A percentile compares a stretch with the other conserved stretches of the same genome.
Evolutionary conservation across 352 stramenopile genomes (phyloP).

Genomic region (Phytophthora kernoviae): DNA sequence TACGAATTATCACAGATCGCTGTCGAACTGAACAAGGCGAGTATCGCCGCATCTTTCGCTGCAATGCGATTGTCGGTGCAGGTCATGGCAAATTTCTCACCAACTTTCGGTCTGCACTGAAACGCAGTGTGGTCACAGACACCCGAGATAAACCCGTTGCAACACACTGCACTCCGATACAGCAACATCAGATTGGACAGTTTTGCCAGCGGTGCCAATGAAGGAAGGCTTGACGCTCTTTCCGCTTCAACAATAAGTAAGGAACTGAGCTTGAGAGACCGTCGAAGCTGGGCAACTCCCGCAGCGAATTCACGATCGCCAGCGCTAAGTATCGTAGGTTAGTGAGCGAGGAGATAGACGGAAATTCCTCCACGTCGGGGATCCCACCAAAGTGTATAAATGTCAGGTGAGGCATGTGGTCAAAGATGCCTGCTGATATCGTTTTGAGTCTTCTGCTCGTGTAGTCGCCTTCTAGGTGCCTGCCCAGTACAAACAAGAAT

Average conservation of each 20-base stretch:
- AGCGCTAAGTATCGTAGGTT: constrained; percentile 49
- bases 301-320: constrained; percentile 22
- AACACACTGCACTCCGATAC: constrained; percentile 35
- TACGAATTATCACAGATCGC: constrained; percentile 23
- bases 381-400: constrained; percentile 52
- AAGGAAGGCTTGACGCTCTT: constrained; percentile 25
- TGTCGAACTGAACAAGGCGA: constrained; percentile 12
- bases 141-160: constrained; percentile 37
- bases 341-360: constrained; percentile 34
- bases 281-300: constrained; percentile 35
- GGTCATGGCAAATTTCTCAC: constrained; percentile 24
- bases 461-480: constrained; percentile 42
- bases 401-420: constrained; percentile 36
- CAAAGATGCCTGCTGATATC: constrained; percentile 38
- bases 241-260: constrained; percentile 35
- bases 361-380: constrained; percentile 31
- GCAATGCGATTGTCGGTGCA: constrained; percentile 28
- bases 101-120: constrained; percentile 25
- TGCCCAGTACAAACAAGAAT: constrained; percentile 4
- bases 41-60: constrained; percentile 20
- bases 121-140: constrained; percentile 29
- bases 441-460: constrained; percentile 31
- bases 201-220: constrained; percentile 16
- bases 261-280: constrained; percentile 18
- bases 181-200: constrained; percentile 27